Evolutionary conservation across 208 protist species (phyloP).

Genomic region (Novymonas esmeraldas): DNA sequence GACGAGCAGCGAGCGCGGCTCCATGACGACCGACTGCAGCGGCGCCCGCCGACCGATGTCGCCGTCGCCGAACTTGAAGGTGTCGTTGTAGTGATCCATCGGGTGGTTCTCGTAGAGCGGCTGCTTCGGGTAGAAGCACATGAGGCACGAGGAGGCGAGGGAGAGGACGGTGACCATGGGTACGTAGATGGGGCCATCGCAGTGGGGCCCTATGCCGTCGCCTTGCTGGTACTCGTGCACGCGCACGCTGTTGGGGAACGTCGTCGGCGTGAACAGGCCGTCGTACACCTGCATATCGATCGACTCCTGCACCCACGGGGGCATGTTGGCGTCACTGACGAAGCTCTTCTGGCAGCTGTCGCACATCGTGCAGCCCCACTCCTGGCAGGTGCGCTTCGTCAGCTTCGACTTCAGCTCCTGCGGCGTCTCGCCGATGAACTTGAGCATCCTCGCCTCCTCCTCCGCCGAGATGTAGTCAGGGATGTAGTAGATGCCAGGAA

Average conservation of each 20-base stretch:
- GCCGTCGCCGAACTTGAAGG: conserved; percentile 85
- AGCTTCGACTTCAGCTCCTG: conserved; percentile 80
- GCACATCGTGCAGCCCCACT: conserved; percentile 93
- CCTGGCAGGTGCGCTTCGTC: conserved; percentile 85
- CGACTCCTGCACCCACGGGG: conserved; percentile 78
- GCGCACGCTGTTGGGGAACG: conserved; percentile 90
- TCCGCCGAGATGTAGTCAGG: conserved; percentile 81
- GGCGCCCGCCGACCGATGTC: conserved; percentile 66
- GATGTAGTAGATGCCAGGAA: conserved; percentile 89
- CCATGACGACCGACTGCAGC: conserved; percentile 77
- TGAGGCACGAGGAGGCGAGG: conserved; percentile 76
- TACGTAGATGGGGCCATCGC: conserved; percentile 91
- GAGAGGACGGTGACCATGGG: conserved; percentile 83
- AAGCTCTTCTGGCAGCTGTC: conserved; percentile 86
- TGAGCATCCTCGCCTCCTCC: conserved; percentile 78
- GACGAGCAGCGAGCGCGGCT: conserved; percentile 87
- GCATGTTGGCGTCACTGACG: conserved; percentile 86
- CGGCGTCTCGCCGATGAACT: conserved; percentile 61
- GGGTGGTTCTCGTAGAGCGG: conserved; percentile 73
- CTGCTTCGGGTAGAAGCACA: conserved; percentile 87
- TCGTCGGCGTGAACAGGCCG: conserved; percentile 85
- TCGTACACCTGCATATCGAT: conserved; percentile 87
- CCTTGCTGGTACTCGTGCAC: conserved; percentile 90
- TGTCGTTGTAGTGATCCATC: conserved; percentile 94
- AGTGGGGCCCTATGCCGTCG: conserved; percentile 89